These are phyloP conservation scores for Macrolepiota dolichaula DNA, from an alignment of 768 basidiomycete genomes.

Conservation along the genomic window DNA sequence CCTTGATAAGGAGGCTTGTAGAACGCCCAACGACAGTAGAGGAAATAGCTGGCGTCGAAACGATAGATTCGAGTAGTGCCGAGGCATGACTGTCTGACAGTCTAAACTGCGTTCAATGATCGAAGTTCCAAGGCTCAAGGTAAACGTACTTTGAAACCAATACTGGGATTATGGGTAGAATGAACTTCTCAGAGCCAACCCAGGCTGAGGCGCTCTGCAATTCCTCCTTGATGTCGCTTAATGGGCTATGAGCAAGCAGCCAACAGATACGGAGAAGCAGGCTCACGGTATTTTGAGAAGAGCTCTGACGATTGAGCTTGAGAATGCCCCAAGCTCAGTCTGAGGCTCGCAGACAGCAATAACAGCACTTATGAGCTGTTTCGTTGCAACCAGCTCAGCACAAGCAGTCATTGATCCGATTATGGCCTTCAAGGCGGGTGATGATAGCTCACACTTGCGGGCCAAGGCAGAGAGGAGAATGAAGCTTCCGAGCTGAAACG, in stretches of 20 bases:
- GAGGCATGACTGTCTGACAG: conserved; percentile 26
- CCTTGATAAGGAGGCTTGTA: conserved; percentile 24
- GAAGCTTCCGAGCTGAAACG: conserved; percentile 62
- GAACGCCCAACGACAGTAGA: conserved; percentile 28
- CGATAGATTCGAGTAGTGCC: conserved; percentile 34
- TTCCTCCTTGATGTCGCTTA: conserved; percentile 46
- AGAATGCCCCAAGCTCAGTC: conserved; percentile 46
- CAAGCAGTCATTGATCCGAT: conserved; percentile 50
- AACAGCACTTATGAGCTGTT: conserved; percentile 62
- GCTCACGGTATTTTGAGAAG: conserved; percentile 52
- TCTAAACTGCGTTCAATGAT: conserved; percentile 18
- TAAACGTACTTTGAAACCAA: conserved; percentile 32
- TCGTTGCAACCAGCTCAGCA: conserved; percentile 43
- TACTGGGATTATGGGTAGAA: conserved; percentile 46
- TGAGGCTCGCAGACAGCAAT: conserved; percentile 67
- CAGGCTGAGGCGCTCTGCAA: conserved; percentile 40
- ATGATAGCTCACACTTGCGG: conserved; percentile 56
- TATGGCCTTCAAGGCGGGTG: conserved; percentile 58
- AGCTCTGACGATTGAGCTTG: conserved; percentile 33
- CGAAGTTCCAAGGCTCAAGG: neutral
- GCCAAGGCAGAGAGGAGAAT: conserved; percentile 71
- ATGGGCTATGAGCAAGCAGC: neutral
- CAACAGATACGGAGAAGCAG: neutral
- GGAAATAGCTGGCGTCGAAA: conserved; percentile 32
- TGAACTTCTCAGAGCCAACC: conserved; percentile 53